Conservation (phyloP, 306 rosid species). For the Glycyrrhiza uralensis region DNA sequence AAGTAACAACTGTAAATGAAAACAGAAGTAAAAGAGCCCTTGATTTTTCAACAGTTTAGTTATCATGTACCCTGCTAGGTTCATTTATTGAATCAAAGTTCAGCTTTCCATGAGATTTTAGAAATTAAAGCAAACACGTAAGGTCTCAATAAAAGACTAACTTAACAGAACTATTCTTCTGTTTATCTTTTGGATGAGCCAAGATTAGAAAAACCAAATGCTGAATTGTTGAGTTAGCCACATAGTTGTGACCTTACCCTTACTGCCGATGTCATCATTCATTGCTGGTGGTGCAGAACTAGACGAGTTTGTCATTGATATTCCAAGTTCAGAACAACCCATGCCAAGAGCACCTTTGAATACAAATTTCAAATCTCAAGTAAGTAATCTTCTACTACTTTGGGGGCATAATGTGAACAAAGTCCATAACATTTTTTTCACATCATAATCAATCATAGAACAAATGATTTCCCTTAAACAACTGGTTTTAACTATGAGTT, state of each 20-base stretch:
- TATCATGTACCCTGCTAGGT: background rate
- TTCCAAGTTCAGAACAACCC: constrained; percentile 69
- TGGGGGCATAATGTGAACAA: background rate
- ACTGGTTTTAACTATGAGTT: background rate
- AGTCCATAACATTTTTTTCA: background rate
- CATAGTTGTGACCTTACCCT: constrained; percentile 29
- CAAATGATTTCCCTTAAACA: background rate
- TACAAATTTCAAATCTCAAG: constrained; percentile 22
- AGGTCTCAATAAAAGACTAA: background rate
- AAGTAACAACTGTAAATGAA: no score
- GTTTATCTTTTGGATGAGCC: background rate
- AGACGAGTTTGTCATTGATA: constrained; percentile 42
- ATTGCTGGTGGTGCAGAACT: constrained; percentile 40
- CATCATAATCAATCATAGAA: background rate
- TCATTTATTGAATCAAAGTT: background rate
- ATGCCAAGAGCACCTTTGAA: constrained; percentile 65
- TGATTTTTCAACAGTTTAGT: background rate
- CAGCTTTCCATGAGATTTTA: background rate
- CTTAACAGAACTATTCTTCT: background rate
- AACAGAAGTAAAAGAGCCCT: no score
- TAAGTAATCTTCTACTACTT: background rate
- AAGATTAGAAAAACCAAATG: background rate
- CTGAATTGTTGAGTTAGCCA: background rate
- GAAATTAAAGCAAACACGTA: background rate
- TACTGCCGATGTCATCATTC: constrained; percentile 30